These are phyloP conservation scores for Gynochthodes officinalis DNA, from an alignment of 257 asterid species.

Conservation along the genomic window DNA sequence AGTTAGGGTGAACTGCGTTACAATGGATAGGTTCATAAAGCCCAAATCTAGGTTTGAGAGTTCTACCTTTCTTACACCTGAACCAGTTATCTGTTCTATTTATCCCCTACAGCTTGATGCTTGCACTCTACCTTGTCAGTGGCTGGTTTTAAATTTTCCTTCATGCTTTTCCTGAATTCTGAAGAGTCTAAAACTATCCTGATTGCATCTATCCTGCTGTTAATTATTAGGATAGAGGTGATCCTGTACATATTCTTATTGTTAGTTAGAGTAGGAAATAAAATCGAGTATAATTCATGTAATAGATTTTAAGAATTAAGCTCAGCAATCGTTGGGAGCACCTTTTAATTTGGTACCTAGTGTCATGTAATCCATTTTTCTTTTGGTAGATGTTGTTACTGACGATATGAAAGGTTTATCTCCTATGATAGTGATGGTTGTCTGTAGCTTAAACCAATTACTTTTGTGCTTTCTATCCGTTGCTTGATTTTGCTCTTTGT, in stretches of 20 bases:
- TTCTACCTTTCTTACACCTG: background rate
- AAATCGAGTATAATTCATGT: background rate
- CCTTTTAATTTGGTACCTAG: background rate
- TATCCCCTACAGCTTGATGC: background rate
- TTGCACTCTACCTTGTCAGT: background rate
- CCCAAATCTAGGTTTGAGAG: background rate
- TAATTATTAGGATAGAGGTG: background rate
- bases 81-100: background rate
- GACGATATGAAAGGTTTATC: background rate
- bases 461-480: background rate
- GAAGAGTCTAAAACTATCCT: background rate
- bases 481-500: constrained; percentile 7
- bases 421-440: background rate
- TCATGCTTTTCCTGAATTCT: background rate
- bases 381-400: background rate
- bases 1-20: background rate
- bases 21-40: background rate
- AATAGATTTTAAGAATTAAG: background rate
- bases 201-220: background rate
- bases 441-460: background rate
- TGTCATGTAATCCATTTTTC: background rate
- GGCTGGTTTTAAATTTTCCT: background rate
- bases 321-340: background rate
- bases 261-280: background rate
- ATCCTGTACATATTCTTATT: background rate